phyloP scores from a whole-genome alignment of 75 land plant species.

The Pinus tabuliformis region DNA sequence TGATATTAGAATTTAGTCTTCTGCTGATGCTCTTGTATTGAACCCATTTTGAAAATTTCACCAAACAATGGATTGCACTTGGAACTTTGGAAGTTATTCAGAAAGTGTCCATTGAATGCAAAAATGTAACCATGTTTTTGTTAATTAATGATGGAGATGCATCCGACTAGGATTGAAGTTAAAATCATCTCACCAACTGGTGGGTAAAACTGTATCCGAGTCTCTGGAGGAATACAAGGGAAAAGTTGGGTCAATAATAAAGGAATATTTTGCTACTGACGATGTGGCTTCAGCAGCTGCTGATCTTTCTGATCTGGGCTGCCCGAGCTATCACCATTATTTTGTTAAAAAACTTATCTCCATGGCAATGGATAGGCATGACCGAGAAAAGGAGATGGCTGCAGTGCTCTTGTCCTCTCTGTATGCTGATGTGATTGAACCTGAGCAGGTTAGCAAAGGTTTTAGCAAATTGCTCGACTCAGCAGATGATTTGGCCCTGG shows the following conservation, averaged over 20 bases:
- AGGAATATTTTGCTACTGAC: slow-evolving; percentile 48
- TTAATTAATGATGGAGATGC: neutral
- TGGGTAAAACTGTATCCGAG: slow-evolving; percentile 20
- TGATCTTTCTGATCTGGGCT: slow-evolving; percentile 63
- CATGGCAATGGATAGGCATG: slow-evolving; percentile 88
- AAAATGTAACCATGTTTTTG: neutral
- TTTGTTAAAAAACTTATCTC: slow-evolving; percentile 77
- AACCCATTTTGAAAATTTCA: neutral
- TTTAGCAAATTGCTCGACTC: slow-evolving; percentile 68
- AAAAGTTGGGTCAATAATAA: slow-evolving; percentile 27
- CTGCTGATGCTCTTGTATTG: neutral
- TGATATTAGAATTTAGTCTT: neutral
- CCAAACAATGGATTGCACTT: neutral
- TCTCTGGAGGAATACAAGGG: slow-evolving; percentile 43
- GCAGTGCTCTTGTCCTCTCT: slow-evolving; percentile 75
- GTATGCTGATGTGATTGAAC: slow-evolving; percentile 68
- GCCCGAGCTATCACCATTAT: slow-evolving; percentile 58
- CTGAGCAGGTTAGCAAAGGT: slow-evolving; percentile 61
- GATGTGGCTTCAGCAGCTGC: slow-evolving; percentile 40
- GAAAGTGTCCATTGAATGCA: neutral
- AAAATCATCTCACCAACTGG: slow-evolving; percentile 19
- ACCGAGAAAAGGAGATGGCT: slow-evolving; percentile 89
- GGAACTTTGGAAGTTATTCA: neutral
- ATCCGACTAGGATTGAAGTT: neutral
- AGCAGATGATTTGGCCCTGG: slow-evolving; percentile 72